Percentiles rank a stretch among this genome's conserved stretches.
phyloP scores from a whole-genome alignment of 2,329 filamentous ascomycete genomes.

The Fusarium compactum region DNA sequence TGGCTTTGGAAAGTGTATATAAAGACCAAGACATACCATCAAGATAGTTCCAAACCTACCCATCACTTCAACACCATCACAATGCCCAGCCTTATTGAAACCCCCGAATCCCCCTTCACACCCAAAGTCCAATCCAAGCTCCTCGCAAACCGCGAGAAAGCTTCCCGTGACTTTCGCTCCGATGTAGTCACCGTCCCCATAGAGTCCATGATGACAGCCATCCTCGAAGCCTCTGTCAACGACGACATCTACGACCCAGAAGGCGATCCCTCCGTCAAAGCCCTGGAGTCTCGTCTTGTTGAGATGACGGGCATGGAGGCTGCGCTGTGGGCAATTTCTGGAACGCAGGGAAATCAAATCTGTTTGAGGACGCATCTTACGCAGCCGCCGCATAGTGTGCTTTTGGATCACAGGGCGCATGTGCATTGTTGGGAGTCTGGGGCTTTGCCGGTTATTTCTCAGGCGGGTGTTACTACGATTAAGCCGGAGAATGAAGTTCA shows the following conservation, averaged over 20 bases:
- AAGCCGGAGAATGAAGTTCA: constrained; percentile 76
- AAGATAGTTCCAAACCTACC: neutral
- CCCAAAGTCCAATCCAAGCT: constrained; percentile 28
- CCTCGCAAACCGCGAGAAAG: constrained; percentile 26
- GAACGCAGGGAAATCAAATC: constrained; percentile 48
- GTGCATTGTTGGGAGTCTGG: constrained; percentile 75
- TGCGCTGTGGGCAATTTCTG: constrained; percentile 46
- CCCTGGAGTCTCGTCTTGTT: constrained; percentile 39
- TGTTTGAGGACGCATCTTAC: constrained; percentile 47
- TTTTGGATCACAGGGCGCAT: constrained; percentile 75
- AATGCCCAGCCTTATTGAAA: constrained; percentile 19
- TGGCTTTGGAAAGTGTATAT: too few species aligned
- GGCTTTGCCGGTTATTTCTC: constrained; percentile 74
- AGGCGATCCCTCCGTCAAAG: constrained; percentile 46
- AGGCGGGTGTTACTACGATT: constrained; percentile 74
- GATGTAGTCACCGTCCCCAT: constrained; percentile 47
- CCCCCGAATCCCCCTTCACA: constrained; percentile 26
- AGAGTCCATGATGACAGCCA: constrained; percentile 47
- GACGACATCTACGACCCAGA: constrained; percentile 48
- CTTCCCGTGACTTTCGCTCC: constrained; percentile 45
- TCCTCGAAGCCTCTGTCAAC: constrained; percentile 46
- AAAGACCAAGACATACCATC: neutral
- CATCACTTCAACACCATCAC: neutral
- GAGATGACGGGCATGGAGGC: constrained; percentile 47
- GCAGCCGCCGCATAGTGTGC: constrained; percentile 46